phyloP scores from a whole-genome alignment of 2,329 filamentous ascomycete species.

The Geoglossum cookeanum region DNA sequence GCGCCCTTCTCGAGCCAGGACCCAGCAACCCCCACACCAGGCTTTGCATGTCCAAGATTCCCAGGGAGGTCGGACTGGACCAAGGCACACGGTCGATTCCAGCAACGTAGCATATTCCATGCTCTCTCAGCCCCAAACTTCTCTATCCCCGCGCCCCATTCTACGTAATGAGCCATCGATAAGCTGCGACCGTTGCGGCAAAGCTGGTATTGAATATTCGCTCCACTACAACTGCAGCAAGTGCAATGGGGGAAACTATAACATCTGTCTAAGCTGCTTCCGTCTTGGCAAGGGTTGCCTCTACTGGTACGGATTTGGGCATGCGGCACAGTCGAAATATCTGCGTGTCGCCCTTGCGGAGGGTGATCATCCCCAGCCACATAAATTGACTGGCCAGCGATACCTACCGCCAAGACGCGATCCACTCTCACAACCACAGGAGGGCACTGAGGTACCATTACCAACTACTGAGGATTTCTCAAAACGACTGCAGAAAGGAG shows the following conservation, averaged over 20 bases:
- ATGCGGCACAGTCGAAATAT: slow-evolving; percentile 49
- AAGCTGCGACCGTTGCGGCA: slow-evolving; percentile 51
- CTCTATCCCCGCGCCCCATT: not conserved
- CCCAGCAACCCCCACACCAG: slow-evolving; percentile 11
- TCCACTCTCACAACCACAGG: slow-evolving; percentile 5
- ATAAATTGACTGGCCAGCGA: slow-evolving; percentile 30
- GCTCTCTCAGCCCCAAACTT: not conserved
- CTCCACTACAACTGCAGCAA: slow-evolving; percentile 65
- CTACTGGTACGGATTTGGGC: slow-evolving; percentile 77
- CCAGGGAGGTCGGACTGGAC: not conserved
- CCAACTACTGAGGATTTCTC: slow-evolving; percentile 48
- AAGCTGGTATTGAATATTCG: slow-evolving; percentile 59
- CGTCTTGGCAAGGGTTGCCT: slow-evolving; percentile 56
- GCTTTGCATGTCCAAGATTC: not conserved
- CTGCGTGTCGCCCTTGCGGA: slow-evolving; percentile 25
- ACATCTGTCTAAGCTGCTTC: slow-evolving; percentile 69
- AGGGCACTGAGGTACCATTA: not conserved
- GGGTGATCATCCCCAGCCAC: slow-evolving; percentile 28
- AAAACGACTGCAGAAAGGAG: slow-evolving; percentile 52
- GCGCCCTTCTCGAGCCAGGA: slow-evolving; percentile 13
- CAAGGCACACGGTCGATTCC: not conserved
- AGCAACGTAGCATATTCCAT: slow-evolving; percentile 12
- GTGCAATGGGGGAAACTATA: slow-evolving; percentile 54
- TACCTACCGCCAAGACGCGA: slow-evolving; percentile 18
- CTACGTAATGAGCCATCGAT: slow-evolving; percentile 53